Evolutionary conservation across 176 grass and related monocot species (phyloP).

Genomic region (Raddia guianensis): DNA sequence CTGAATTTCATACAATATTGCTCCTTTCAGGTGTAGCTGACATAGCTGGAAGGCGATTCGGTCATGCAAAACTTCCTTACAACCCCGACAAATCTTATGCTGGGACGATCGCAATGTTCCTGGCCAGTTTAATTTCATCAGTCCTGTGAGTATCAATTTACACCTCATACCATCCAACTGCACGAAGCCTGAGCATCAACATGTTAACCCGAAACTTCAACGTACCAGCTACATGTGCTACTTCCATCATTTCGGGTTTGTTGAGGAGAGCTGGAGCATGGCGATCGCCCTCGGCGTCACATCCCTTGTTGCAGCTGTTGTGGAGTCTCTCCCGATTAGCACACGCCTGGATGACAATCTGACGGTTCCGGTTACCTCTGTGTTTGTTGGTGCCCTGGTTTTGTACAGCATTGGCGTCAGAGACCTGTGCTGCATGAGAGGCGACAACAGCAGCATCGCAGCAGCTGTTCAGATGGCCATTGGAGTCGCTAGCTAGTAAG

Average conservation of each 20-base stretch:
- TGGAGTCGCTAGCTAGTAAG: not conserved
- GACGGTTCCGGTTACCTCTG: constrained; percentile 64
- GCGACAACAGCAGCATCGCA: not conserved
- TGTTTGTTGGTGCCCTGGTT: constrained; percentile 40
- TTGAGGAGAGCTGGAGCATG: constrained; percentile 66
- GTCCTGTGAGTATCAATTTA: constrained; percentile 46
- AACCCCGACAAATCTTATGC: constrained; percentile 80
- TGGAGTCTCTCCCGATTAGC: constrained; percentile 79
- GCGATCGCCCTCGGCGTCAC: constrained; percentile 42
- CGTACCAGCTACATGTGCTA: constrained; percentile 75
- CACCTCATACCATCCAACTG: too few species aligned
- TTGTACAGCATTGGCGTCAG: constrained; percentile 35
- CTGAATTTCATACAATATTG: not conserved
- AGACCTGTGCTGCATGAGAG: constrained; percentile 29
- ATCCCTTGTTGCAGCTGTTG: constrained; percentile 58
- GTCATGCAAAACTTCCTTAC: constrained; percentile 67
- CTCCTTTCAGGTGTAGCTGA: constrained; percentile 74
- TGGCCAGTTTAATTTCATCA: constrained; percentile 67
- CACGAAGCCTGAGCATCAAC: not conserved
- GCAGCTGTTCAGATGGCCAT: not conserved
- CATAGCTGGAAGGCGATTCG: constrained; percentile 72
- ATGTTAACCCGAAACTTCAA: not conserved
- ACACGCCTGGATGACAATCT: constrained; percentile 81
- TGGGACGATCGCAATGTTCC: constrained; percentile 58
- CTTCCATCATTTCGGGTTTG: constrained; percentile 66